A percentile compares a stretch with the other conserved stretches of the same genome.
Evolutionary conservation across 768 basidiomycete genomes (phyloP).

Genomic region (Botryobasidium botryosum): DNA sequence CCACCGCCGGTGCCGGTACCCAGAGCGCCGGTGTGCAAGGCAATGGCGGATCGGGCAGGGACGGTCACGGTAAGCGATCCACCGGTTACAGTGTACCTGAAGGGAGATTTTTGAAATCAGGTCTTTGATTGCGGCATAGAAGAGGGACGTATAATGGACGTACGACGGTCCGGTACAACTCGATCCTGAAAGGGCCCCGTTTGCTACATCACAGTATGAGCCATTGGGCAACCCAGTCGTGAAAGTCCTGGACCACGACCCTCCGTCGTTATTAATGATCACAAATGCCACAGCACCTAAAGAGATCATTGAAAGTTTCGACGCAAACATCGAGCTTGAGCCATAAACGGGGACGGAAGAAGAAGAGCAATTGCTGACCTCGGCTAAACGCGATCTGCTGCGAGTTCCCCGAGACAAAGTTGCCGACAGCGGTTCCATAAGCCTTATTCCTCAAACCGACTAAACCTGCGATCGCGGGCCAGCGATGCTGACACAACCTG

Average conservation of each 20-base stretch:
- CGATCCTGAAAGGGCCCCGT: not conserved
- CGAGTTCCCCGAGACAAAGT: constrained; percentile 3
- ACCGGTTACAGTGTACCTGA: constrained; percentile 30
- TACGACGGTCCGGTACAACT: constrained; percentile 7
- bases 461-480: constrained; percentile 7
- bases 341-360: not conserved
- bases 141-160: constrained; percentile 1
- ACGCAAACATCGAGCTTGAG: too few relatives aligned
- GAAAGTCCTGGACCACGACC: constrained; percentile 7
- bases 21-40: constrained; percentile 12
- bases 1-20: too few relatives aligned
- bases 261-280: constrained; percentile 3
- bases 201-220: constrained; percentile 8
- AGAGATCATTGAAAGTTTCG: not conserved
- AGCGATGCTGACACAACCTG: constrained; percentile 11
- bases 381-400: constrained; percentile 10
- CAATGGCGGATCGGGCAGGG: constrained; percentile 29
- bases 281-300: constrained; percentile 8
- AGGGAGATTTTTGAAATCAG: not conserved
- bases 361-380: constrained; percentile 2
- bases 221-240: constrained; percentile 4
- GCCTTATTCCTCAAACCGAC: constrained; percentile 10
- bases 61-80: constrained; percentile 35
- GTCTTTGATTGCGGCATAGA: not conserved
- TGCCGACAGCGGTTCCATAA: constrained; percentile 3